Conservation (phyloP, 1,284 basidiomycete genomes). For the Boletus sp. region DNA sequence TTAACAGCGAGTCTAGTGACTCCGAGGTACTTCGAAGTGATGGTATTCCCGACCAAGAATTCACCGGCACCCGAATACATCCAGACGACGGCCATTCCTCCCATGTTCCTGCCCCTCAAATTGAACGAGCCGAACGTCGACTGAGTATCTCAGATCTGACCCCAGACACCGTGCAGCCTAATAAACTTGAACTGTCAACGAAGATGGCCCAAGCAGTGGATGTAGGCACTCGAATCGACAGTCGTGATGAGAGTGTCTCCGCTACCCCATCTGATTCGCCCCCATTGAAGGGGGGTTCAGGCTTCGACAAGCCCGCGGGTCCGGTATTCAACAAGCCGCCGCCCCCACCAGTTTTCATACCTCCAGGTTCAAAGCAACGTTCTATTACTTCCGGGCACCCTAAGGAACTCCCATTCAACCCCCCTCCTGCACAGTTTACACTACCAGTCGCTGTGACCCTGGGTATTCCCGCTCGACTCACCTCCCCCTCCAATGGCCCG, state of each 20-base stretch:
- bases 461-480: slow-evolving; percentile 39
- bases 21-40: slow-evolving; percentile 19
- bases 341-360: slow-evolving; percentile 51
- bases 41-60: slow-evolving; percentile 5
- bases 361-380: slow-evolving; percentile 31
- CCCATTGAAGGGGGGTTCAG: slow-evolving; percentile 32
- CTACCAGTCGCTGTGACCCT: slow-evolving; percentile 43
- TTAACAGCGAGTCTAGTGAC: slow-evolving; percentile 37
- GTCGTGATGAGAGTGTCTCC: slow-evolving; percentile 36
- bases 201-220: not conserved
- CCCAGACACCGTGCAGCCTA: not conserved
- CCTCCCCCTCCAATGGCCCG: slow-evolving; percentile 29
- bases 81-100: not conserved
- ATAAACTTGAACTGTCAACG: slow-evolving; percentile 1
- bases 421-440: slow-evolving; percentile 37
- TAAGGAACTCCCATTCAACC: slow-evolving; percentile 30
- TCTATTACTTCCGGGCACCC: slow-evolving; percentile 20
- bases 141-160: slow-evolving; percentile 30
- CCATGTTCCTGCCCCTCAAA: not conserved
- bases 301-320: slow-evolving; percentile 36
- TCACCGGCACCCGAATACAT: slow-evolving; percentile 16
- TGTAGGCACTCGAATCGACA: not conserved
- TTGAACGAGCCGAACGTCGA: slow-evolving; percentile 10
- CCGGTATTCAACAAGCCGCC: slow-evolving; percentile 55
- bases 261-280: slow-evolving; percentile 62